Base-by-base conservation (phyloP, 352 stramenopile species). In the Phytophthora ohioensis region DNA sequence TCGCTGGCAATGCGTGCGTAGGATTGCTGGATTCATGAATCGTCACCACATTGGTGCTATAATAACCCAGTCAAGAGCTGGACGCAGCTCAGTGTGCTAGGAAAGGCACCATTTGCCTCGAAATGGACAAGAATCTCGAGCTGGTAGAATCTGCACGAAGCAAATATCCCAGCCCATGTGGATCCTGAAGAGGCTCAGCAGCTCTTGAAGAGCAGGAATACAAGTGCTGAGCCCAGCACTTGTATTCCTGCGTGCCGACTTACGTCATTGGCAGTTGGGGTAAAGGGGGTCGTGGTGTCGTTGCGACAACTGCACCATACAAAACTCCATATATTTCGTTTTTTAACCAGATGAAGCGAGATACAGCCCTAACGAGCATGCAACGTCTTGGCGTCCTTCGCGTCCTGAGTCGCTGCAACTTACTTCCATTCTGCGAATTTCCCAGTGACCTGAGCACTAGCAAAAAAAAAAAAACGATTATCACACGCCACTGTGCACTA, bases 351-450 rank as follows among this genome's bases (percentile, higher is more conserved):
- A 27, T 27, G 21, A 27, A 64, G 21, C 35, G 21, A 57, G 8
- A n/a, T 34, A 12, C 17, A 31, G 17, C 47, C 60, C 53, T 43
- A 45, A 32, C 41, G 13, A 65, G 55, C 56, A 73, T 73, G 64
- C 57, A 73, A 69, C 57, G 21, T 21, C 21, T 21, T 21, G 21
- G 21, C 21, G 21, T 27, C 21, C 21, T 47, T 74, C 59, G 53
- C 38, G 63, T 61, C 66, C 67, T 62, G 61, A 74, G 45, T 63
- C 27, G 34, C 42, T 45, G 27, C 64, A 61, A 49, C 42, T 43
- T 58, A 15, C 51, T 38, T 57, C 34, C 53, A 66, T 66, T 69
- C 31, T 46, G 10, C 30, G 15, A 47, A 46, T 62, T 62, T 8
- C 30, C n/a, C 1, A 27, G 36, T 27, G 7, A 27, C 41, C 17